Base-by-base conservation (phyloP, 225 moss, liverwort and hornwort species). In the Pseudoscleropodium purum region DNA sequence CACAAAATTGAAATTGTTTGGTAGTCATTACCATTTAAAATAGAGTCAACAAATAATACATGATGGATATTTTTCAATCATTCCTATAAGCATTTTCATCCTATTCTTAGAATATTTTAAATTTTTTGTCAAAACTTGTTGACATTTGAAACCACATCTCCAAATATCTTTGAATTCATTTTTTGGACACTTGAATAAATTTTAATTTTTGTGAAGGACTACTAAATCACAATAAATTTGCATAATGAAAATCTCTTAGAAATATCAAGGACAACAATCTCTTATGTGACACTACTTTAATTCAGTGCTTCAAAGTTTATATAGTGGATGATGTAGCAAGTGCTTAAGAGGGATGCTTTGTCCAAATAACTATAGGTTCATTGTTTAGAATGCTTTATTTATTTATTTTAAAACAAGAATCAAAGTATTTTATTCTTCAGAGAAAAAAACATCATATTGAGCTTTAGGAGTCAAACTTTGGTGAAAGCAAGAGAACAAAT, bases 371-470 rank as follows among this genome's bases (percentile, higher is more conserved):
- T 74, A 3, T 1, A 17, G 3, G 29, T 29, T 43, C 29, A 45
- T 29, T 29, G 1, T 0, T 6, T 45, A 10, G 10, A 45, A 45
- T 74, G 30, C 10, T 45, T 29, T 17, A 8, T 43, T 16, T 9
- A 15, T 41, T 14, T 14, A 3, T 41, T 12, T 39, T 11, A 1
- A 39, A 72, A 26, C 43, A 26, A 43, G 1, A 4, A n/a, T n/a
- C n/a, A n/a, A 39, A 43, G 3, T 1, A 17, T 3, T 29, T 17
- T 47, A 18, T 74, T 74, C 30, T 45, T 2, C 0, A 29, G 0
- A 15, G 2, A 41, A 27, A 6, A 45, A 75, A 31, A 49, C 10
- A 18, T 75, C 7, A 11, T 7, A 18, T 18, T 75, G 47, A 75
- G 2, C 4, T 75, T 33, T 7, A 49, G 3, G 12, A 18, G 7